A percentile compares a stretch with the other conserved stretches of the same genome.
Conservation (phyloP, 768 basidiomycete genomes). For the Chiua virens region DNA sequence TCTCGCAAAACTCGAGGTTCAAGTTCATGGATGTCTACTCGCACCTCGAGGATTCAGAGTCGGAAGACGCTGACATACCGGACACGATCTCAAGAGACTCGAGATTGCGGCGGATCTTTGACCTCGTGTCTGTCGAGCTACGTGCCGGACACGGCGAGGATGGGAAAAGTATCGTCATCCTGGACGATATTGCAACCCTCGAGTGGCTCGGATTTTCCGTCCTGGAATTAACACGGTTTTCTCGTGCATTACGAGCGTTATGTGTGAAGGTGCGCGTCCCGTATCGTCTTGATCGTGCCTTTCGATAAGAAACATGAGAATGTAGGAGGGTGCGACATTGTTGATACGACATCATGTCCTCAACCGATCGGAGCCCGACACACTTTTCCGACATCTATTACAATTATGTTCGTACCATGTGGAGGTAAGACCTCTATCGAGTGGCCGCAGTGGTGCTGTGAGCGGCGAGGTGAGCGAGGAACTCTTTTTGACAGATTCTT, state of each 20-base stretch:
- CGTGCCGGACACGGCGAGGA: slow-evolving; percentile 4
- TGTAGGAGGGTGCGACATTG: slow-evolving; percentile 52
- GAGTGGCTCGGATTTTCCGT: slow-evolving; percentile 68
- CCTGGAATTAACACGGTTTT: slow-evolving; percentile 54
- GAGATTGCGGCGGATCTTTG: slow-evolving; percentile 35
- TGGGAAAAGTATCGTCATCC: slow-evolving; percentile 46
- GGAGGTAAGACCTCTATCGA: slow-evolving; percentile 69
- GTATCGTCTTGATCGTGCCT: background rate
- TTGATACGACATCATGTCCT: slow-evolving; percentile 64
- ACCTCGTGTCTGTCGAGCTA: slow-evolving; percentile 35
- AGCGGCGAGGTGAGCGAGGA: slow-evolving; percentile 63
- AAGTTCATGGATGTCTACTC: slow-evolving; percentile 55
- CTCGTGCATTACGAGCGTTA: slow-evolving; percentile 55
- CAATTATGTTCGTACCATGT: slow-evolving; percentile 69
- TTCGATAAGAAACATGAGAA: background rate
- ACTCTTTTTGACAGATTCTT: background rate
- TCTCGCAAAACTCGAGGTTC: slow-evolving; percentile 41
- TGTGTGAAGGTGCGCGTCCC: slow-evolving; percentile 52
- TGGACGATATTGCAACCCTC: slow-evolving; percentile 69
- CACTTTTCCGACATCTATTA: slow-evolving; percentile 55
- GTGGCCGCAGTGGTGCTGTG: slow-evolving; percentile 74
- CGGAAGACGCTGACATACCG: slow-evolving; percentile 3
- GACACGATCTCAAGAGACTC: slow-evolving; percentile 10
- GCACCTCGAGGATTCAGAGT: slow-evolving; percentile 32
- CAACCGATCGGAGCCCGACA: slow-evolving; percentile 56